These are phyloP conservation scores for Globisporangium cylindrosporum DNA, from an alignment of 352 stramenopile species.

Conservation along the genomic window DNA sequence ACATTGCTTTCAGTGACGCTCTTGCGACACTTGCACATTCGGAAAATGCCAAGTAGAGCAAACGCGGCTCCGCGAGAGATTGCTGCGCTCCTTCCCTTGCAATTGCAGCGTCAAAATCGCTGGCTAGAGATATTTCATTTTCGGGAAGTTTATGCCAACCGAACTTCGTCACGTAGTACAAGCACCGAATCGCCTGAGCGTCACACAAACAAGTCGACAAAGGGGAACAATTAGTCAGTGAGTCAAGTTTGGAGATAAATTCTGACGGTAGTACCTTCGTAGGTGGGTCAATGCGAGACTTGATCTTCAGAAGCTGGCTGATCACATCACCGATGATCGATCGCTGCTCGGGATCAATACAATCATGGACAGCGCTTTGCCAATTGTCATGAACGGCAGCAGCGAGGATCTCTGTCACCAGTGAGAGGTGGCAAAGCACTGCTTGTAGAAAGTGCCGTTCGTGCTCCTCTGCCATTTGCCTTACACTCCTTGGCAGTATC, in stretches of 20 bases:
- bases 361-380: background rate
- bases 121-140: background rate
- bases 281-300: background rate
- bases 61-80: background rate
- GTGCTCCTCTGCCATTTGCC: background rate
- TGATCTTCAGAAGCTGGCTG: background rate
- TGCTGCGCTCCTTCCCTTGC: background rate
- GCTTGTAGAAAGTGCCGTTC: background rate
- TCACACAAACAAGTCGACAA: background rate
- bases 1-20: background rate
- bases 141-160: background rate
- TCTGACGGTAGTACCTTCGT: background rate
- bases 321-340: background rate
- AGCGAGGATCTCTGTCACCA: constrained; percentile 1
- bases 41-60: background rate
- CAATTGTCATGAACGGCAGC: background rate
- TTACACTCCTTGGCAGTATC: background rate
- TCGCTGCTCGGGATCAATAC: background rate
- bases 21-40: background rate
- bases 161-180: background rate
- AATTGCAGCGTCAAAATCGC: background rate
- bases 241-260: background rate
- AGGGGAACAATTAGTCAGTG: background rate
- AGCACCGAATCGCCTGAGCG: background rate
- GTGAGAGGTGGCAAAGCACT: background rate